phyloP scores from a whole-genome alignment of 2,329 filamentous ascomycete species.

The Cryoendolithus antarcticus region DNA sequence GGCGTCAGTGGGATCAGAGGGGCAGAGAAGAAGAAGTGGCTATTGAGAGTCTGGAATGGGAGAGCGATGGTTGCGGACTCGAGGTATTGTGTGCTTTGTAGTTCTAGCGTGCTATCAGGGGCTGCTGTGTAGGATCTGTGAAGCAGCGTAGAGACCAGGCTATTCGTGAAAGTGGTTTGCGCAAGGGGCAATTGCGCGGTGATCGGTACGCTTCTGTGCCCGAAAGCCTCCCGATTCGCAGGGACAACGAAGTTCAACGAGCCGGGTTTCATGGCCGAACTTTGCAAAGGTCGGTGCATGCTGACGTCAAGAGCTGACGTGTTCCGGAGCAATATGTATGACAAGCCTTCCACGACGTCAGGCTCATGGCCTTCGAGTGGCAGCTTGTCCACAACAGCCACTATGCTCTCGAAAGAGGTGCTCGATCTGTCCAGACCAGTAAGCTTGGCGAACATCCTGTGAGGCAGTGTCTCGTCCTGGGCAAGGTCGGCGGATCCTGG shows the following conservation, averaged over 20 bases:
- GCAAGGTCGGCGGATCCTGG: too few relatives aligned
- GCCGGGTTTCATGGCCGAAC: slow-evolving; percentile 17
- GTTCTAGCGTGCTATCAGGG: slow-evolving; percentile 15
- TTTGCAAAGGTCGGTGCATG: slow-evolving; percentile 7
- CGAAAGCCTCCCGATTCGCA: neutral
- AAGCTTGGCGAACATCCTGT: too few relatives aligned
- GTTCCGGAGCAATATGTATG: slow-evolving; percentile 10
- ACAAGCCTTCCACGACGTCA: slow-evolving; percentile 16
- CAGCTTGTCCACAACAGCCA: slow-evolving; percentile 20
- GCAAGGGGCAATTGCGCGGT: slow-evolving; percentile 48
- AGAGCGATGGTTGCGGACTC: slow-evolving; percentile 12
- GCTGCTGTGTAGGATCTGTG: slow-evolving; percentile 12
- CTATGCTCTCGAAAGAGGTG: slow-evolving; percentile 10
- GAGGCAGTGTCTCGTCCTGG: too few relatives aligned
- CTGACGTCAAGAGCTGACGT: neutral
- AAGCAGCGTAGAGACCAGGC: slow-evolving; percentile 45
- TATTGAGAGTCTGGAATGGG: slow-evolving; percentile 3
- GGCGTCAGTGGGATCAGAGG: slow-evolving; percentile 44
- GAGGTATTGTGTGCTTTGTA: slow-evolving; percentile 8
- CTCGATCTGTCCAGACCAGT: too few relatives aligned
- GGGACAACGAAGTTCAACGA: slow-evolving; percentile 14
- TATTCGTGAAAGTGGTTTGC: slow-evolving; percentile 67
- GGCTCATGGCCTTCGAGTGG: slow-evolving; percentile 6
- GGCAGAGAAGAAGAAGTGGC: slow-evolving; percentile 1
- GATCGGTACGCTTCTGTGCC: neutral